A percentile compares a stretch with the other conserved stretches of the same genome.
Conservation (phyloP, 1,284 basidiomycete genomes). For the Testicularia cyperi region DNA sequence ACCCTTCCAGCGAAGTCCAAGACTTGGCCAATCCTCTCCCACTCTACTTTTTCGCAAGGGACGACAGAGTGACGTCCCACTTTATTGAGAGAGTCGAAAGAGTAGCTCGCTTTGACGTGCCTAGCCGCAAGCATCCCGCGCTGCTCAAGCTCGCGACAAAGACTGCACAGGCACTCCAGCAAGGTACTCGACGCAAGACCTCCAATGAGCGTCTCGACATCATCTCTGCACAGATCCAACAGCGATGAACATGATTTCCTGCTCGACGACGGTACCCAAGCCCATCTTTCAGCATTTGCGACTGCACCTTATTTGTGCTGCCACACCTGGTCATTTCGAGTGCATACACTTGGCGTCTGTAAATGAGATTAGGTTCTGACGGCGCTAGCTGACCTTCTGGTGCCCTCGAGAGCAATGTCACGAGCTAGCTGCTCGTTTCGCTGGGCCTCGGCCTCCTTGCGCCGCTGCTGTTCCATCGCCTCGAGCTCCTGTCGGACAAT, state of each 20-base stretch:
- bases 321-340: too few relatives aligned
- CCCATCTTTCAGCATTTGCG: too few relatives aligned
- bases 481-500: not conserved
- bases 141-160: conserved; percentile 16
- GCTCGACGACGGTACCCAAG: too few relatives aligned
- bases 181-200: conserved; percentile 25
- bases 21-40: conserved; percentile 38
- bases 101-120: conserved; percentile 1
- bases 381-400: not conserved
- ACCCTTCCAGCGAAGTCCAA: conserved; percentile 1
- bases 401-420: not conserved
- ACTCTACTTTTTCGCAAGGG: conserved; percentile 48
- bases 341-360: too few relatives aligned
- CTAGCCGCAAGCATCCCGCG: conserved; percentile 1
- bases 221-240: conserved; percentile 1
- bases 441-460: not conserved
- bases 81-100: conserved; percentile 17
- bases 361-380: not conserved
- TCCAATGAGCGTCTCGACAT: conserved; percentile 26
- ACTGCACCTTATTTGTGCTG: too few relatives aligned
- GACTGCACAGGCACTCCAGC: conserved; percentile 15
- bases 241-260: not conserved
- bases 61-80: conserved; percentile 39
- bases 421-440: not conserved
- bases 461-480: not conserved